Evolutionary conservation across 768 basidiomycete genomes (phyloP), one percentile per base, ranked within the genome.

Genomic region (Suillus brevipes): DNA sequence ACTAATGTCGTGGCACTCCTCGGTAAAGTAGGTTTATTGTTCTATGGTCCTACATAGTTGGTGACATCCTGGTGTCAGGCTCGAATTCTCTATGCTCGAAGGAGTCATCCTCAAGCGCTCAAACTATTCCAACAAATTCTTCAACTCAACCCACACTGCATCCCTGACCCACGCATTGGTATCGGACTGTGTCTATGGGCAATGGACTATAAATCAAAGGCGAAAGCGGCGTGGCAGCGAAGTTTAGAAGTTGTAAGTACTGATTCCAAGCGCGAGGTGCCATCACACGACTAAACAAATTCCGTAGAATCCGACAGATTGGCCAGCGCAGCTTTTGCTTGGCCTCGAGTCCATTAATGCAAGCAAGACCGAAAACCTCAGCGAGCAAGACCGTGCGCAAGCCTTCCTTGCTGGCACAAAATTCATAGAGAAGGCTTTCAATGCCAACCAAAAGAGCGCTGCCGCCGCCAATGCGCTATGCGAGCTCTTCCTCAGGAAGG

Each of bases 181-280:
- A 94, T 99, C 47, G 97, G 97, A 10, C 79, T 99, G 6, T 98
- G 97, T 76, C 81, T 95, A 25, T 99, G 94, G 94, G 87, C 91
- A 5, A 81, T 97, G 79, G 91, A 91, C 65, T 87, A 97, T 69
- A 90, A 89, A 66, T 82, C 83, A 2, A 90, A 89, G 69, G 97
- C 97, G 0, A 89, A 87, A 68, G 85, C 85, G 28, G 97, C 97
- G 0, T 99, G 97, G 97, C 85, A 95, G 71, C 83, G 96, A 40
- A 92, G 92, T 68, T 73, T 94, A 62, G 92, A 92, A 77, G 86
- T 95, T 68, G 95, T 93, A 66, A 63, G 92, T 83, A 23, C 37
- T 49, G 5, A 6, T n/a, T 12, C 14, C 1, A 25, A 13, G 14
- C 14, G 1, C 40, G 50, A 7, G 64, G 8, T 56, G 7, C 43